phyloP scores from a whole-genome alignment of 306 rosid genomes.

The Cercis canadensis region DNA sequence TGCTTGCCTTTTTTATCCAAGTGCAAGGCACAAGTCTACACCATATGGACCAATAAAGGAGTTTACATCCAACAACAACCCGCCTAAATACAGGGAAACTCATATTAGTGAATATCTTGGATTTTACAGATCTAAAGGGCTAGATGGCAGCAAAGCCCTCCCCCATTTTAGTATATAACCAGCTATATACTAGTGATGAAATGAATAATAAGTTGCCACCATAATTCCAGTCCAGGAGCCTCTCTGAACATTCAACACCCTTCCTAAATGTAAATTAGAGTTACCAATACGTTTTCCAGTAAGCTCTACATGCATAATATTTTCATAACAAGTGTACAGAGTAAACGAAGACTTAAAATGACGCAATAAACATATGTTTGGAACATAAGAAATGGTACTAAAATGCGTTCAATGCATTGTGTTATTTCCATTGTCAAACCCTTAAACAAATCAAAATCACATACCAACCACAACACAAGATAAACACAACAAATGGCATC shows the following conservation, averaged over 20 bases:
- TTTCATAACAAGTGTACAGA: not conserved
- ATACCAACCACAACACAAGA: constrained; percentile 14
- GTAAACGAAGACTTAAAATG: no score
- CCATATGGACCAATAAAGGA: constrained; percentile 67
- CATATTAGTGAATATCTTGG: constrained; percentile 59
- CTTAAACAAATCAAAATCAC: constrained; percentile 28
- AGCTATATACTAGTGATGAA: not conserved
- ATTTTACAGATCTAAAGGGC: constrained; percentile 64
- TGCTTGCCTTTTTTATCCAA: constrained; percentile 80
- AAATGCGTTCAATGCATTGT: constrained; percentile 2
- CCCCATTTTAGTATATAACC: constrained; percentile 45
- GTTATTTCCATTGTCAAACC: constrained; percentile 33
- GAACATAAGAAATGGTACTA: no score
- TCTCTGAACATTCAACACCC: not conserved
- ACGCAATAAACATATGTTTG: no score
- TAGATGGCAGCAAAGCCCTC: constrained; percentile 70
- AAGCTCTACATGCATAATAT: not conserved
- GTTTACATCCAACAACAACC: constrained; percentile 49
- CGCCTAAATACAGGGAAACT: constrained; percentile 67
- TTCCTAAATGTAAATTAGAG: not conserved
- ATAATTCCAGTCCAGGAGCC: not conserved
- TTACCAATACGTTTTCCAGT: not conserved
- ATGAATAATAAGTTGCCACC: not conserved
- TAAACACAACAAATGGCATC: constrained; percentile 32
- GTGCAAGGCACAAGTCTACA: constrained; percentile 36